Evolutionary conservation across 2,329 filamentous ascomycete species (phyloP), one percentile per base, ranked within the genome.

Genomic region (Ambrosiella xylebori): DNA sequence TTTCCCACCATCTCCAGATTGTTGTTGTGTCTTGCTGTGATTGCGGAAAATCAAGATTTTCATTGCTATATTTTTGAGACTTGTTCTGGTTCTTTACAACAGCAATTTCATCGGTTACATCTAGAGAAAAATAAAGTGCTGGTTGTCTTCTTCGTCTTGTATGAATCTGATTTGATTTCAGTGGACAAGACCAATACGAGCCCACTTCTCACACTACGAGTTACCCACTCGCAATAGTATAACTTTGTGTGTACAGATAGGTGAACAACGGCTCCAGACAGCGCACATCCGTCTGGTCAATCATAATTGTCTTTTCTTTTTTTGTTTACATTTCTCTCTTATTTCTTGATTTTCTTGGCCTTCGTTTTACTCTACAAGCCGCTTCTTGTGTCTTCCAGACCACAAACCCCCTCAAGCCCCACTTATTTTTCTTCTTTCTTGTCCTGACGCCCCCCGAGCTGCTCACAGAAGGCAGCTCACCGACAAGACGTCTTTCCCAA

Each of bases 401-500:
- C n/a, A 13, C n/a, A 47, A n/a, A 8, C 13, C 11, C 37, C 51
- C 51, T 36, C n/a, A 15, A 35, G 13, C 49, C 11, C 49, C 51
- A 39, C 61, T 57, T 51, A 59, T 62, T 54, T 58, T 38, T 58
- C 57, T 57, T 62, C 61, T 58, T 38, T 17, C 57, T 54, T 51
- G 39, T 53, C 15, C 54, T 53, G 44, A 55, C 57, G 57, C 63
- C 59, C 63, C 66, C 65, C 70, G 78, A 81, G 78, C 78, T 81
- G 78, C 78, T 52, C 37, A 65, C 65, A 15, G 13, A 50, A 69
- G 69, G 80, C 80, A 82, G 81, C 81, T 84, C 81, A 72, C 76
- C 69, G 74, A 78, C 81, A 84, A 77, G 71, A 84, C 81, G 81
- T 83, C 80, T 80, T 83, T 79, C 74, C 76, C 73, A 77, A 84